Evolutionary conservation across 2,329 filamentous ascomycete species (phyloP), one percentile per base, ranked within the genome.

Genomic region (Colletotrichum siamense): DNA sequence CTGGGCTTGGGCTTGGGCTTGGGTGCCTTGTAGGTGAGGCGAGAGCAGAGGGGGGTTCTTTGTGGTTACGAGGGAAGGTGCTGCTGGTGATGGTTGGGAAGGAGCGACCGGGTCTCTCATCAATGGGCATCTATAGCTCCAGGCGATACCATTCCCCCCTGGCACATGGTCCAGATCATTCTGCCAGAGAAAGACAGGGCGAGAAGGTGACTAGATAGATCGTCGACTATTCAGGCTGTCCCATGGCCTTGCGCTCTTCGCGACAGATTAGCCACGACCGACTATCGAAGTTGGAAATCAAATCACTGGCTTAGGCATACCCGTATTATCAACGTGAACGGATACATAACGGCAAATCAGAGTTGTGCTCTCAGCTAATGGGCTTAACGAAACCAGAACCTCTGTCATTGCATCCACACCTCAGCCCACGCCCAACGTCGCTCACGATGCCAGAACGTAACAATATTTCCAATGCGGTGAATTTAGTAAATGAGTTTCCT

Each of bases 401-500:
- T 52, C 44, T 52, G n/a, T 52, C n/a, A 52, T 52, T 52, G 6
- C 44, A 3, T 3, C 44, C n/a, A 52, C 10, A 24, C n/a, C 2
- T 22, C n/a, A 22, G n/a, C 44, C n/a, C 44, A 52, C n/a, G 44
- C 2, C 10, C 4, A 52, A 22, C n/a, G 12, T 52, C n/a, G n/a
- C n/a, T 26, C 55, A n/a, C 24, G 7, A 26, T 59, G 55, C 28
- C 9, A 39, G 64, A 16, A 3, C n/a, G 13, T 15, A 18, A 18
- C 15, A 26, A 32, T 32, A 26, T 69, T 39, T 69, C 57, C 64
- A 73, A 76, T 52, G 34, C 28, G 10, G 49, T 65, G 24, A 22
- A 74, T 69, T 69, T 73, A 69, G 62, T 52, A 69, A 59, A 69
- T 55, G 64, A 65, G 59, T 76, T 76, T 76, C 65, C 74, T 74